Evolutionary conservation across 2,329 filamentous ascomycete genomes (phyloP), one percentile per base, ranked within the genome.

Genomic region (Dothidotthia symphoricarpi): DNA sequence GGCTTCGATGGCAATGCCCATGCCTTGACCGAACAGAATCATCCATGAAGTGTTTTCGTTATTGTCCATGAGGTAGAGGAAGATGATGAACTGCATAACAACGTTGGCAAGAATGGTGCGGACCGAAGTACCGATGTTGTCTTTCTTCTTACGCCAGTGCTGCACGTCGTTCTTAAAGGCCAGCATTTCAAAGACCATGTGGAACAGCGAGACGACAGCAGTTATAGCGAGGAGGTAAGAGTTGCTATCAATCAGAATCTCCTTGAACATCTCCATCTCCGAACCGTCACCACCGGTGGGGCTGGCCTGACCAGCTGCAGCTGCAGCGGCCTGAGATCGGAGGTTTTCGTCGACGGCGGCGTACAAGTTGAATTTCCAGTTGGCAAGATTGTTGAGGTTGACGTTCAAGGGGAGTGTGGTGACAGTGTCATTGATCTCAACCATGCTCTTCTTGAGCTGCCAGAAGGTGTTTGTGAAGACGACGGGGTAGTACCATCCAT

Each of bases 111-210:
- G 75, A 60, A 98, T 98, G 22, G 91, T 94, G 40, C 93, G 88
- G 43, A 98, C 86, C 1, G 90, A 96, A 30, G 95, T 95, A 48
- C 93, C 93, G 17, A 98, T 86, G 42, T 95, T 93, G 72, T 97
- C 94, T 76, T 98, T 98, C 84, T 98, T 98, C 75, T 97, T 96
- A 64, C 90, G 88, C 81, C 93, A 98, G 70, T 98, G 93, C 32
- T 89, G 76, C 64, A 98, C 95, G 64, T 98, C 93, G 63, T 86
- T 95, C 61, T 95, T 95, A 74, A 98, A 98, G 2, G 93, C 93
- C 24, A 98, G 79, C 61, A 86, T 90, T 70, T 98, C 93, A 49
- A 98, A 91, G 53, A 98, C 75, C 78, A 95, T 89, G 71, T 98
- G 93, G 26, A 93, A 76, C 41, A 98, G 78, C 49, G 82, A 90